Percentiles rank a stretch among this genome's conserved stretches.
Evolutionary conservation across 331 rosid genomes (phyloP).

Genomic region (Pyrus hybrid): DNA sequence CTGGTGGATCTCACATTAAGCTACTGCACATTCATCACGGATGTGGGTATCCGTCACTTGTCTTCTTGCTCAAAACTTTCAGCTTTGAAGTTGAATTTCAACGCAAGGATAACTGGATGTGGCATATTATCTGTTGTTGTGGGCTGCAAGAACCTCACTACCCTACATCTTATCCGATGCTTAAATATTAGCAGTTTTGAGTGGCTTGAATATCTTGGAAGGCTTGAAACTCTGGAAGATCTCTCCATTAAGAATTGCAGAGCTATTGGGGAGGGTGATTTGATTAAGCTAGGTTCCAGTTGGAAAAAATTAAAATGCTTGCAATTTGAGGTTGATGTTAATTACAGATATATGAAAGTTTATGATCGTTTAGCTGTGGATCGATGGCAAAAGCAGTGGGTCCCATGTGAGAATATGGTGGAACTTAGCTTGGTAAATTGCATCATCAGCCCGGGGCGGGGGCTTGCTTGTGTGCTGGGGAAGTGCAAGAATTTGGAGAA

Average conservation of each 20-base stretch:
- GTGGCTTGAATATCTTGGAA: conserved; percentile 94
- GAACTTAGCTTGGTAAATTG: conserved; percentile 79
- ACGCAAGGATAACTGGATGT: conserved; percentile 76
- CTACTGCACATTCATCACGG: conserved; percentile 77
- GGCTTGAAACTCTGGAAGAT: conserved; percentile 61
- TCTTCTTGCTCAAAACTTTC: conserved; percentile 59
- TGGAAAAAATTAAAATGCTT: conserved; percentile 62
- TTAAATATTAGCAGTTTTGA: conserved; percentile 71
- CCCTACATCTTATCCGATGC: conserved; percentile 80
- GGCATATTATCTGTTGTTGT: conserved; percentile 79
- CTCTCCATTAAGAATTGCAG: conserved; percentile 76
- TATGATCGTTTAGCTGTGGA: conserved; percentile 76
- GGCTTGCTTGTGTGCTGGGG: conserved; percentile 78
- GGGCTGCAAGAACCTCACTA: conserved; percentile 62
- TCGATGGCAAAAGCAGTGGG: conserved; percentile 77
- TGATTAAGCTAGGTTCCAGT: conserved; percentile 73
- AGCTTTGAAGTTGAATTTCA: conserved; percentile 64
- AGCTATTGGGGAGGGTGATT: conserved; percentile 86
- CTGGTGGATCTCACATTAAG: conserved; percentile 62
- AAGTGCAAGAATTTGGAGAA: conserved; percentile 74
- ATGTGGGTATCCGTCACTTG: conserved; percentile 62
- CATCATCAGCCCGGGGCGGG: conserved; percentile 90
- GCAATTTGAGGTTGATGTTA: conserved; percentile 86
- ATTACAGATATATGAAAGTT: conserved; percentile 83
- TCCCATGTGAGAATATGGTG: conserved; percentile 62